Evolutionary conservation across 768 basidiomycete genomes (phyloP), one percentile per base, ranked within the genome.

Genomic region (Trametes villosa): DNA sequence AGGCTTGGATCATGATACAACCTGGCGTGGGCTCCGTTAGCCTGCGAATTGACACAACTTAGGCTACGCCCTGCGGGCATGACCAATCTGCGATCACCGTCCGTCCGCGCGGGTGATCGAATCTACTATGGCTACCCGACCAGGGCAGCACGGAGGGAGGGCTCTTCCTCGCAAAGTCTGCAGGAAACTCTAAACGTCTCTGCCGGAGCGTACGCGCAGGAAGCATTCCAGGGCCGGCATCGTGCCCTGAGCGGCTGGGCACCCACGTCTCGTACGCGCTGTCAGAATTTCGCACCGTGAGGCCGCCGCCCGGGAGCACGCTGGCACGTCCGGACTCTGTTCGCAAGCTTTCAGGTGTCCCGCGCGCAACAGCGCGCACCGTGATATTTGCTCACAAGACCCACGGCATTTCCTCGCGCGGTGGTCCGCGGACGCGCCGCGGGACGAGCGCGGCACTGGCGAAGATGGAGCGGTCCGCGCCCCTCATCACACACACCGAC

Each of bases 21-120:
- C 6, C 30, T 11, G 47, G 40, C 48, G 38, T 42, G 36, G 26
- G 59, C 53, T 30, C 31, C 44, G 18, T 53, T 60, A 38, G 53
- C 15, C 42, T 47, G 22, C 22, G 20, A 30, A 27, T 34, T 47
- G 46, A 60, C 60, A 50, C 31, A 42, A 55, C 40, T 53, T 51
- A 54, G 53, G 53, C 60, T 55, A 55, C 47, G 53, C 34, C 59
- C 53, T 41, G 29, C 59, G 47, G 18, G 13, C 5, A n/a, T 31
- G 15, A 44, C 48, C 13, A 31, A 51, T 51, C 46, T 55, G 53
- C 47, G 53, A 61, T 61, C 53, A 61, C n/a, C 40, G 52, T 60
- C 51, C 58, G 27, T 11, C 12, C 24, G 9, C 17, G 56, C 36
- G 36, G 55, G 9, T 48, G 34, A 17, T 48, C 33, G 18, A 24